Evolutionary conservation across 306 rosid species (phyloP), one percentile per base, ranked within the genome.

Genomic region (Senna tora): DNA sequence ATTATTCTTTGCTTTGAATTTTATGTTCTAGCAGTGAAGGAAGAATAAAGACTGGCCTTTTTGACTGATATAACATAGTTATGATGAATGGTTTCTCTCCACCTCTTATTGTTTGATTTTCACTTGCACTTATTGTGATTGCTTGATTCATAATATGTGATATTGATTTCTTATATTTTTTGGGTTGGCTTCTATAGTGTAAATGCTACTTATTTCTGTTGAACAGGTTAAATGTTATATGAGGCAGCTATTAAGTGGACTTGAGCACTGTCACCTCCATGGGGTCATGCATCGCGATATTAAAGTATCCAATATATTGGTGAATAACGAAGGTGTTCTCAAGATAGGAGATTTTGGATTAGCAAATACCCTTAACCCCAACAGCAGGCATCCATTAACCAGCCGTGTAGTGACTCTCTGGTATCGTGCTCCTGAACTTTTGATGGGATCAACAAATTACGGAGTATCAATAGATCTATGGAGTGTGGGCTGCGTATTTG

Each of bases 351-450:
- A 95, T 80, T 95, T 95, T 75, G 99, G 99, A 79, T 83, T 95
- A 80, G 99, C 99, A 45, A 92, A 95, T 71, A 80, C 85, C 20
- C 22, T 85, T 21, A 72, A 55, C 80, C 63, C 88, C 3, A 87
- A 58, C 76, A 85, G 74, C 80, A 95, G 77, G 79, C 89, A 84
- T 5, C 84, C 85, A 3, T 65, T 95, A 34, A 95, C 99, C 20
- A 95, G 96, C 53, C 90, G 99, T 55, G 99, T 95, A n/a, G 97
- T 95, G 77, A 95, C 99, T 6, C 83, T 95, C 34, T 95, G 99
- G 99, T 95, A 95, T 80, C 99, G 99, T 56, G 96, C 99, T 67
- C 99, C 99, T 1, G 99, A 95, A 73, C 96, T 91, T 56, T 78
- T 95, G 82, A 87, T 95, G 99, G 97, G 97, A 39, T 82, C 99